Percentiles rank a stretch among this genome's conserved stretches.
phyloP scores from a whole-genome alignment of 148 eudicot species.

The Silene latifolia region DNA sequence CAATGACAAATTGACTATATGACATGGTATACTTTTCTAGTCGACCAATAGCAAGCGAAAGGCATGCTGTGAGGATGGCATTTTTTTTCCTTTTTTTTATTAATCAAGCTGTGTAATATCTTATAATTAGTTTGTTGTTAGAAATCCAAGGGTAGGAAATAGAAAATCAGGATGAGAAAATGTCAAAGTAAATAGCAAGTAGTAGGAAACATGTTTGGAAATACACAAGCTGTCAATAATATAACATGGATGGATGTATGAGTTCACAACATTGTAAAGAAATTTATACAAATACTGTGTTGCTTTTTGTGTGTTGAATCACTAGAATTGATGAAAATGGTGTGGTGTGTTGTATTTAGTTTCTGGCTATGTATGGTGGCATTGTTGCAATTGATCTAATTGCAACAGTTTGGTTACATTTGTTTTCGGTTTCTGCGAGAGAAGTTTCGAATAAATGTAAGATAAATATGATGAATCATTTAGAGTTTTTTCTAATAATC shows the following conservation, averaged over 20 bases:
- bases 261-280: conserved; percentile 32
- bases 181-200: conserved; percentile 25
- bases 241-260: conserved; percentile 3
- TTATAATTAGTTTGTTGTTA: conserved; percentile 23
- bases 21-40: conserved; percentile 11
- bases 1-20: conserved; percentile 29
- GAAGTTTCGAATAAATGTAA: too few species aligned
- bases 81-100: background rate
- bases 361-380: too few species aligned
- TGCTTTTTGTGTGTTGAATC: background rate
- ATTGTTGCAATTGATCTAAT: background rate
- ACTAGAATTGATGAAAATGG: background rate
- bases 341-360: background rate
- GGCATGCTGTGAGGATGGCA: background rate
- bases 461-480: too few species aligned
- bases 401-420: too few species aligned
- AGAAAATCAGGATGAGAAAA: conserved; percentile 8
- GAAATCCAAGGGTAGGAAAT: conserved; percentile 22
- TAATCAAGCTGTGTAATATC: conserved; percentile 14
- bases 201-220: conserved; percentile 28
- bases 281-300: conserved; percentile 12
- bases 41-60: conserved; percentile 1
- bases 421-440: too few species aligned
- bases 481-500: too few species aligned
- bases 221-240: conserved; percentile 29